A percentile compares a stretch with the other conserved stretches of the same genome.
phyloP scores from a whole-genome alignment of 2,329 filamentous ascomycete species.

The Proliferodiscus dingleyae region DNA sequence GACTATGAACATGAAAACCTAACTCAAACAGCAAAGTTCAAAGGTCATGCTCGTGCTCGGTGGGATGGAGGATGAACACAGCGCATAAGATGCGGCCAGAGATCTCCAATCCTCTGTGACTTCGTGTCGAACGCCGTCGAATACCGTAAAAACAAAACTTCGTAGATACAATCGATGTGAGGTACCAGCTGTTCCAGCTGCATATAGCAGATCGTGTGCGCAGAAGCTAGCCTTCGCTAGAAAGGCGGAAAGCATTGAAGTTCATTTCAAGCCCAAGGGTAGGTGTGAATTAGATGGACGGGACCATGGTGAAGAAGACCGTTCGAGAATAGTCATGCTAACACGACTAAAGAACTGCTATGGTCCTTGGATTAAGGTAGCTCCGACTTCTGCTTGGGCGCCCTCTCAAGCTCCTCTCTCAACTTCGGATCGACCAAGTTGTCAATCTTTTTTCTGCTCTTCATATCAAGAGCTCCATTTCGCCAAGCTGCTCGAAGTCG shows the following conservation, averaged over 20 bases:
- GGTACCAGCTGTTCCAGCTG: slow-evolving; percentile 17
- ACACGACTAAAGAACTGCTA: slow-evolving; percentile 5
- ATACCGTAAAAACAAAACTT: slow-evolving; percentile 22
- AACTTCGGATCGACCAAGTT: slow-evolving; percentile 47
- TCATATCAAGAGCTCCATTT: slow-evolving; percentile 48
- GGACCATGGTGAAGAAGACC: neutral
- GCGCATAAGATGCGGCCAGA: slow-evolving; percentile 20
- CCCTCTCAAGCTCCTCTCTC: slow-evolving; percentile 45
- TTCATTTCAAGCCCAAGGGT: slow-evolving; percentile 2
- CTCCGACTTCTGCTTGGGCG: slow-evolving; percentile 21
- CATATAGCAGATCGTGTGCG: slow-evolving; percentile 17
- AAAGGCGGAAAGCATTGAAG: slow-evolving; percentile 10
- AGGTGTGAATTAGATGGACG: neutral
- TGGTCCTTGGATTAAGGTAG: slow-evolving; percentile 13
- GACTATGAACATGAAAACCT: slow-evolving; percentile 27
- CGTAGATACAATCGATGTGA: slow-evolving; percentile 29
- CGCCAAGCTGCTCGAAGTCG: slow-evolving; percentile 48
- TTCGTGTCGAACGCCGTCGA: slow-evolving; percentile 30
- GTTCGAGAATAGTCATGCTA: slow-evolving; percentile 9
- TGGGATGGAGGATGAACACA: slow-evolving; percentile 17
- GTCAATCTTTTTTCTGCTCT: slow-evolving; percentile 52
- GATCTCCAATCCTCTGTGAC: slow-evolving; percentile 30
- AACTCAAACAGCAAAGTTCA: slow-evolving; percentile 19
- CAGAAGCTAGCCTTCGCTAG: slow-evolving; percentile 1
- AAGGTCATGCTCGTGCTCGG: slow-evolving; percentile 23